phyloP scores from a whole-genome alignment of 345 rosid genomes.

The Syzygium jambos region DNA sequence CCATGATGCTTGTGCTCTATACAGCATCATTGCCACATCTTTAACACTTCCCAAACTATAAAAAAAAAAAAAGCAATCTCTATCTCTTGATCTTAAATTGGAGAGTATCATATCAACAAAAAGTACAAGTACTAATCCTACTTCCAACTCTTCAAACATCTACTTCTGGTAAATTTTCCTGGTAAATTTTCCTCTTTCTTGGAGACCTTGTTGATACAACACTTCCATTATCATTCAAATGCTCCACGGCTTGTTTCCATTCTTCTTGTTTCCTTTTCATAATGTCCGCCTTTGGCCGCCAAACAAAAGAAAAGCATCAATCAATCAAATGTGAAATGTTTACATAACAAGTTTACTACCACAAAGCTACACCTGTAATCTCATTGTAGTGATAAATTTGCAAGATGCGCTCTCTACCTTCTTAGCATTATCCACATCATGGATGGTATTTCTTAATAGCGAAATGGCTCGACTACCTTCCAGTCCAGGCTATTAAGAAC shows the following conservation, averaged over 20 bases:
- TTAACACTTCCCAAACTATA: background rate
- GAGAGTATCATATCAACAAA: background rate
- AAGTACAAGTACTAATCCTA: background rate
- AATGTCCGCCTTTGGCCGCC: background rate
- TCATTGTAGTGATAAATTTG: background rate
- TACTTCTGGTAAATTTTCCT: background rate
- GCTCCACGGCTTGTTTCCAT: background rate
- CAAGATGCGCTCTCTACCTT: background rate
- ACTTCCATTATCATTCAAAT: background rate
- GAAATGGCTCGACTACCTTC: background rate
- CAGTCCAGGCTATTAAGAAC: background rate
- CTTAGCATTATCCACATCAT: background rate
- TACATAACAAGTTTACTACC: background rate
- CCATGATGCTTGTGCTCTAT: too few species aligned
- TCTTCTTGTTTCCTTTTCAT: background rate
- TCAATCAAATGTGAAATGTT: background rate
- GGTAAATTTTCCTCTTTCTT: background rate
- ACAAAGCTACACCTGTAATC: background rate
- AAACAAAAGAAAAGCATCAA: background rate
- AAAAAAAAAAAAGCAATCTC: background rate
- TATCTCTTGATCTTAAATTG: background rate
- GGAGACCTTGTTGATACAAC: background rate
- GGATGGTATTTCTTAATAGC: background rate
- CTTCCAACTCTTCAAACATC: background rate
- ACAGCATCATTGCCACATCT: background rate